Percentiles rank a stretch among this genome's conserved stretches.
phyloP scores from a whole-genome alignment of 1,284 basidiomycete species.

The Ganoderma meredithae region DNA sequence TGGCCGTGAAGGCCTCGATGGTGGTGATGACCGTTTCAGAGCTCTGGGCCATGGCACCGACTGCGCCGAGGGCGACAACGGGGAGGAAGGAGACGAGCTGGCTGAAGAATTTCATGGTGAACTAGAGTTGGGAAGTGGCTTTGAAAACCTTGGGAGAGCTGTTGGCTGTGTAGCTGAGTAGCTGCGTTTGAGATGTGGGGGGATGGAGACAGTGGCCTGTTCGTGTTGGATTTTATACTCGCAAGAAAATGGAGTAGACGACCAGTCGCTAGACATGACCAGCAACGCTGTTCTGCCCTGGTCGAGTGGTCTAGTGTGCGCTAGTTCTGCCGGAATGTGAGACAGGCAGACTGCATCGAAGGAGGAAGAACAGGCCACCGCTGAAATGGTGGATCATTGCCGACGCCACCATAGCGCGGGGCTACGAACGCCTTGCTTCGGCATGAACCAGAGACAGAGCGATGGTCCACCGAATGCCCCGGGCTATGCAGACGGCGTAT shows the following conservation, averaged over 20 bases:
- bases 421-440: background rate
- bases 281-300: background rate
- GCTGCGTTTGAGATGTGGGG: background rate
- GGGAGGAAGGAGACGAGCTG: conserved; percentile 5
- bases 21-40: conserved; percentile 5
- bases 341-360: background rate
- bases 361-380: background rate
- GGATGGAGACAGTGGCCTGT: background rate
- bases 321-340: background rate
- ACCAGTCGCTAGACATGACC: background rate
- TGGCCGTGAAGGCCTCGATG: conserved; percentile 5
- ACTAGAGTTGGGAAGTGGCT: too few species aligned
- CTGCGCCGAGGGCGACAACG: conserved; percentile 2
- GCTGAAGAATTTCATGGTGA: conserved; percentile 14
- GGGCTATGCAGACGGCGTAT: too few species aligned
- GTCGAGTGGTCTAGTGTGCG: background rate
- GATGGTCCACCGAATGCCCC: background rate
- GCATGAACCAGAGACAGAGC: too few species aligned
- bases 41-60: conserved; percentile 6
- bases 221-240: background rate
- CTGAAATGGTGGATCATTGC: conserved; percentile 5
- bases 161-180: background rate
- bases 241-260: background rate
- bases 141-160: background rate
- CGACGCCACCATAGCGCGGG: background rate